A percentile compares a stretch with the other conserved stretches of the same genome.
These are phyloP conservation scores for Trametes sanguinea DNA, from an alignment of 768 basidiomycete species.

Conservation along the genomic window DNA sequence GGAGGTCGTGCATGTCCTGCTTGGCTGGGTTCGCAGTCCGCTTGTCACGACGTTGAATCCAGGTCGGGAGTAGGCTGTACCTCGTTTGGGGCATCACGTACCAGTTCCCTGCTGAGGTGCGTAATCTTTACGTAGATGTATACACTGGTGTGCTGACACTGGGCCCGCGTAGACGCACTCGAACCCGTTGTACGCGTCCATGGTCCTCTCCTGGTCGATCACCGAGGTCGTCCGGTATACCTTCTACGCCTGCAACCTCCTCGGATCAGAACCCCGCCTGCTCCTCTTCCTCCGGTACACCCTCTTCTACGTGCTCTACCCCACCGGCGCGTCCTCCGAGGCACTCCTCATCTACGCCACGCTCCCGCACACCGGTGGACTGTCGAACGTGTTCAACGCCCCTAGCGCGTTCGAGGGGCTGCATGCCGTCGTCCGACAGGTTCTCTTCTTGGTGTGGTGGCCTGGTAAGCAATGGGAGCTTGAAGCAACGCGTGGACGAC, in stretches of 20 bases:
- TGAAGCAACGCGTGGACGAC: background rate
- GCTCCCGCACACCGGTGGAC: conserved; percentile 54
- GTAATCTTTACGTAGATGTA: conserved; percentile 27
- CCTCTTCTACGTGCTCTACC: conserved; percentile 93
- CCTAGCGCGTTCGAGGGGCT: conserved; percentile 46
- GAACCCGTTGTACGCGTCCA: conserved; percentile 82
- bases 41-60: conserved; percentile 71
- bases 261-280: conserved; percentile 49
- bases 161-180: conserved; percentile 51
- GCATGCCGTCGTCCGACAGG: conserved; percentile 58
- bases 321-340: conserved; percentile 88
- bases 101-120: conserved; percentile 55
- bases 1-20: conserved; percentile 78
- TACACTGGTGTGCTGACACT: background rate
- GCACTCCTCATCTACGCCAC: conserved; percentile 81
- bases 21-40: conserved; percentile 81
- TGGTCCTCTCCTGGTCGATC: conserved; percentile 91
- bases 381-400: conserved; percentile 24
- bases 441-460: conserved; percentile 82
- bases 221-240: conserved; percentile 92
- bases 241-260: conserved; percentile 75
- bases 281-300: conserved; percentile 85
- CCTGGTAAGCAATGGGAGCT: conserved; percentile 59
- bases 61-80: conserved; percentile 80
- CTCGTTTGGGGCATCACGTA: conserved; percentile 84